Evolutionary conservation across 2,329 filamentous ascomycete species (phyloP).

Genomic region (Aureobasidium sp.): DNA sequence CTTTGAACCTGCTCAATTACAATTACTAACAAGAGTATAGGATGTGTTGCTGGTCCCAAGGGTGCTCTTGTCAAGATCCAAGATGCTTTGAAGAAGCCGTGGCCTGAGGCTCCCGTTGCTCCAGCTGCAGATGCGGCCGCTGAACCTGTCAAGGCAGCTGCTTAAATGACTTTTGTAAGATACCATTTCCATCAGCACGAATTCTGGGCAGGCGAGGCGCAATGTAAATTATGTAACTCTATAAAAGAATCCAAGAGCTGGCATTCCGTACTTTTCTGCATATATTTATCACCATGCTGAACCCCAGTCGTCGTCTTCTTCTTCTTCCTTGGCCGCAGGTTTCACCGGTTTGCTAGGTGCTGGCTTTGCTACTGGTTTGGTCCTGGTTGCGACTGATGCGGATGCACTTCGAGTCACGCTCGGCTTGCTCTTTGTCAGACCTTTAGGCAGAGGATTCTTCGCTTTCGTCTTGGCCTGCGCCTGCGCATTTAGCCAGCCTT

Average conservation of each 20-base stretch:
- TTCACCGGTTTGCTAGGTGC: slow-evolving; percentile 19
- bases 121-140: slow-evolving; percentile 4
- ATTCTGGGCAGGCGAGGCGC: not conserved
- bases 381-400: not conserved
- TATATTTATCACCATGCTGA: slow-evolving; percentile 26
- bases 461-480: slow-evolving; percentile 58
- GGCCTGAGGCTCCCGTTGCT: slow-evolving; percentile 43
- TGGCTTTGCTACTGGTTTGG: slow-evolving; percentile 18
- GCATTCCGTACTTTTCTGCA: not conserved
- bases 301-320: slow-evolving; percentile 33
- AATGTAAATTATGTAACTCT: slow-evolving; percentile 11
- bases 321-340: slow-evolving; percentile 28
- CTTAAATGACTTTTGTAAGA: slow-evolving; percentile 3
- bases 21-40: slow-evolving; percentile 25
- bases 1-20: not conserved
- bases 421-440: slow-evolving; percentile 55
- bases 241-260: slow-evolving; percentile 4
- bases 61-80: slow-evolving; percentile 76
- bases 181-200: slow-evolving; percentile 3
- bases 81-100: slow-evolving; percentile 83
- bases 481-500: slow-evolving; percentile 87
- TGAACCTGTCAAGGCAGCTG: slow-evolving; percentile 5
- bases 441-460: slow-evolving; percentile 72
- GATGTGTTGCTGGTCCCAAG: slow-evolving; percentile 77
- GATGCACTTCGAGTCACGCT: slow-evolving; percentile 13